These are phyloP conservation scores for Avena atlantica DNA, from an alignment of 176 grass and related monocot species.

Conservation along the genomic window DNA sequence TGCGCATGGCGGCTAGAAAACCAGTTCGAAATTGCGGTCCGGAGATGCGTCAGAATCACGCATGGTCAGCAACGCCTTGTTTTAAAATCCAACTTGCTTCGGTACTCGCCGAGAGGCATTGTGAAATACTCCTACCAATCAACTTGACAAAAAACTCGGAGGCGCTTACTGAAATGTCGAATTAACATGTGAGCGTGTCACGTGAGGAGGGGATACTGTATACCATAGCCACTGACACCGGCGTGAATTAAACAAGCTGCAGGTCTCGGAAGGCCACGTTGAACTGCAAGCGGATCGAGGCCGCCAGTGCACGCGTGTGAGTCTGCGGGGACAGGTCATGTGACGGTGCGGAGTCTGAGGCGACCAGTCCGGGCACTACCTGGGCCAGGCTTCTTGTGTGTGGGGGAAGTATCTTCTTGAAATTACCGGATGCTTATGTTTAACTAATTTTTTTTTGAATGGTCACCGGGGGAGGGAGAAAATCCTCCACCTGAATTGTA, in stretches of 20 bases:
- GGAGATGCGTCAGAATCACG: background rate
- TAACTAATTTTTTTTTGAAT: too few species aligned
- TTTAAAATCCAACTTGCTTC: background rate
- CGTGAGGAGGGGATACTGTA: background rate
- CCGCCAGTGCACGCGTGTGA: too few species aligned
- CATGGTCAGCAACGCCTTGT: background rate
- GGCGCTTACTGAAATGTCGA: background rate
- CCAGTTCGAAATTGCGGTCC: background rate
- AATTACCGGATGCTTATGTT: background rate
- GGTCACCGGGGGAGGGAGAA: too few species aligned
- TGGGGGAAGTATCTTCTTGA: background rate
- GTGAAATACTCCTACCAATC: background rate
- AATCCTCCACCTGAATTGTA: too few species aligned
- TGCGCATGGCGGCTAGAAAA: background rate
- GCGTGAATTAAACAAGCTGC: background rate
- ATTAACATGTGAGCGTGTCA: constrained; percentile 9
- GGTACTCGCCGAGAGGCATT: background rate
- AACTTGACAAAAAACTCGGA: background rate
- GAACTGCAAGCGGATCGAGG: background rate
- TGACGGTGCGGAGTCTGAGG: constrained; percentile 4
- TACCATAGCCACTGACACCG: background rate
- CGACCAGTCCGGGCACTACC: constrained; percentile 10
- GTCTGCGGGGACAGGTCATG: constrained; percentile 33
- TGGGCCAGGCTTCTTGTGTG: background rate
- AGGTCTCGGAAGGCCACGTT: constrained; percentile 2